Base-by-base conservation (phyloP, 2,329 filamentous ascomycete species). In the Septoria petroselini region DNA sequence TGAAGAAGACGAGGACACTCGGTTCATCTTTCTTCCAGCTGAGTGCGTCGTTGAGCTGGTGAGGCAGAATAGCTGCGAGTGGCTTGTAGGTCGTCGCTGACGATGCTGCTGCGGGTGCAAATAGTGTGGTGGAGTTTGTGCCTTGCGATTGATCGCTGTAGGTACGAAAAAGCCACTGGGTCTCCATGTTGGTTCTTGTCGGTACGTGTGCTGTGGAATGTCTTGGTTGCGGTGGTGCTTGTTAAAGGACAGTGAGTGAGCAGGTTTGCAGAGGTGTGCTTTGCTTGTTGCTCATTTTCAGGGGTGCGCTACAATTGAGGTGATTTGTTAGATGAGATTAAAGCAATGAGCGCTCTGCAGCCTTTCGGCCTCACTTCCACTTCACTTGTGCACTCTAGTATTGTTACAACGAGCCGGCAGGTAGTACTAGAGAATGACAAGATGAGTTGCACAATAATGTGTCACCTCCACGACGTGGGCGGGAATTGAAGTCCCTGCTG, bases 1-100 rank as follows among this genome's bases (percentile, higher is more conserved):
- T 52, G 27, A 42, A 53, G 42, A 53, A 53, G 0, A 46, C 23
- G 39, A 53, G 50, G 42, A 39, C 17, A 29, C 39, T 50, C 11
- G 29, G 23, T 15, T 23, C 19, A 12, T 25, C 35, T 27, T 43
- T 50, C 14, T 42, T 48, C 44, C 45, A 40, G 7, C 23, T 14
- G 19, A 55, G 45, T 12, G 45, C 49, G 15, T 39, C 23, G 7
- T 41, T 30, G 8, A 55, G 46, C 8, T 53, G 18, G 15, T 41
- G n/a, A 15, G 14, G 29, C 2, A 42, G 18, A 7, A 42, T 31
- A 12, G 4, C 27, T 11, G 7, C 31, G 19, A 15, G 25, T n/a
- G n/a, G 27, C 15, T 17, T 33, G 18, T 23, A 17, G 21, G 18
- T 21, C 23, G 41, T 14, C 23, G 17, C 40, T 14, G 37, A 27